A percentile compares a stretch with the other conserved stretches of the same genome.
Evolutionary conservation across 495 filamentous ascomycete genomes (phyloP).

Genomic region (Lasiosphaeris hirsuta): DNA sequence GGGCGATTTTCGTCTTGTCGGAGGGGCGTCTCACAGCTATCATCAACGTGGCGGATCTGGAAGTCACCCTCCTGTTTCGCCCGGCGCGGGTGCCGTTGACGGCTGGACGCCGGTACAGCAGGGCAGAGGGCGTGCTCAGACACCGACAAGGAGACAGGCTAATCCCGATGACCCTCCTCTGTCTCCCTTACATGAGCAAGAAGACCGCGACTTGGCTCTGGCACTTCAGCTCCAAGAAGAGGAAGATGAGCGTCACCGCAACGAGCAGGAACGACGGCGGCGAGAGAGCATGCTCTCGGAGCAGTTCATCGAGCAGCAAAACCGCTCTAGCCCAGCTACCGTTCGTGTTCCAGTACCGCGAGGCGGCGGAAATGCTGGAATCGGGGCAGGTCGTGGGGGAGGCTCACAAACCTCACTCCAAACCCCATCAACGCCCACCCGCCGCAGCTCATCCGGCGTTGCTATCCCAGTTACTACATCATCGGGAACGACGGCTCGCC

Average conservation of each 20-base stretch:
- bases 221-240: conserved; percentile 82
- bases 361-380: conserved; percentile 1
- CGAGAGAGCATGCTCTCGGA: conserved; percentile 50
- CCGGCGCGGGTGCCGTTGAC: conserved; percentile 19
- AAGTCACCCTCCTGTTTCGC: not conserved
- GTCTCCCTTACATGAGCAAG: conserved; percentile 54
- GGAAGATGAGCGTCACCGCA: conserved; percentile 64
- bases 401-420: conserved; percentile 7
- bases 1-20: conserved; percentile 85
- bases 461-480: conserved; percentile 16
- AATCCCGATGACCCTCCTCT: conserved; percentile 28
- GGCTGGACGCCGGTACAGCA: conserved; percentile 52
- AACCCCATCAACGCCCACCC: conserved; percentile 1
- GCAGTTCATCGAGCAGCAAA: conserved; percentile 57
- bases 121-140: conserved; percentile 31
- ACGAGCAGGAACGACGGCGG: conserved; percentile 44
- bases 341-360: not conserved
- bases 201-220: conserved; percentile 75
- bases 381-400: conserved; percentile 4
- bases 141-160: conserved; percentile 19
- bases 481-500: not conserved
- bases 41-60: not conserved
- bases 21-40: conserved; percentile 43
- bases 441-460: conserved; percentile 20
- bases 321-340: conserved; percentile 13